Percentiles rank a stretch among this genome's conserved stretches.
These are phyloP conservation scores for Anthostomella pinea DNA, from an alignment of 2,329 filamentous ascomycete genomes.

Conservation along the genomic window DNA sequence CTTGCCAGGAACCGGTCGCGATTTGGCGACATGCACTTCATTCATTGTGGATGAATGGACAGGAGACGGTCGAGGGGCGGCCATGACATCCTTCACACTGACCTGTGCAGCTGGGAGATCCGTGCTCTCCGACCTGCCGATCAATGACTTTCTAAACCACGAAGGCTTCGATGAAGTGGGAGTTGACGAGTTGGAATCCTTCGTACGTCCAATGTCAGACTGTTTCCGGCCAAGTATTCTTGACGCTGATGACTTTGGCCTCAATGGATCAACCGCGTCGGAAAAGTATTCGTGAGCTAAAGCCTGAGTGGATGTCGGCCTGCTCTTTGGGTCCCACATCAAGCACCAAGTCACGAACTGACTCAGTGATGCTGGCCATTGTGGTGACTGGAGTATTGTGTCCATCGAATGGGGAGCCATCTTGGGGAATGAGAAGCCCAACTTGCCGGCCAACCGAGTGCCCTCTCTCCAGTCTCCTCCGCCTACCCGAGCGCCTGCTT, in stretches of 20 bases:
- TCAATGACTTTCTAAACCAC: constrained; percentile 95
- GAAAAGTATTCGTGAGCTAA: constrained; percentile 91
- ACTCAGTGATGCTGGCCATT: constrained; percentile 85
- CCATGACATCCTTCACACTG: constrained; percentile 44
- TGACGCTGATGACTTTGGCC: constrained; percentile 87
- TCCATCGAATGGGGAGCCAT: constrained; percentile 98
- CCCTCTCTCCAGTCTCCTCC: constrained; percentile 98
- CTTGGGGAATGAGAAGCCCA: constrained; percentile 98
- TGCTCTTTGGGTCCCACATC: constrained; percentile 94
- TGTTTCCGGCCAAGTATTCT: constrained; percentile 85
- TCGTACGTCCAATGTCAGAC: constrained; percentile 73
- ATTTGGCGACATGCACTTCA: constrained; percentile 43
- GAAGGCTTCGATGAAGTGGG: constrained; percentile 79
- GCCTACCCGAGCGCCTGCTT: constrained; percentile 79
- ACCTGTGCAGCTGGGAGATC: constrained; percentile 54
- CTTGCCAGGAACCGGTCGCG: constrained; percentile 63
- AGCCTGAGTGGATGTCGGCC: constrained; percentile 92
- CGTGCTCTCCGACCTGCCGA: constrained; percentile 70
- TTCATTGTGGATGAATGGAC: constrained; percentile 26
- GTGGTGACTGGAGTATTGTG: constrained; percentile 82
- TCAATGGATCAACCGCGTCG: constrained; percentile 86
- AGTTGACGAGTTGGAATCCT: constrained; percentile 56
- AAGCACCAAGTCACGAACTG: constrained; percentile 98
- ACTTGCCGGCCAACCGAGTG: constrained; percentile 85
- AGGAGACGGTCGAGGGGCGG: constrained; percentile 35